phyloP scores from a whole-genome alignment of 495 filamentous ascomycete genomes.

The Aspergillus indologenus region DNA sequence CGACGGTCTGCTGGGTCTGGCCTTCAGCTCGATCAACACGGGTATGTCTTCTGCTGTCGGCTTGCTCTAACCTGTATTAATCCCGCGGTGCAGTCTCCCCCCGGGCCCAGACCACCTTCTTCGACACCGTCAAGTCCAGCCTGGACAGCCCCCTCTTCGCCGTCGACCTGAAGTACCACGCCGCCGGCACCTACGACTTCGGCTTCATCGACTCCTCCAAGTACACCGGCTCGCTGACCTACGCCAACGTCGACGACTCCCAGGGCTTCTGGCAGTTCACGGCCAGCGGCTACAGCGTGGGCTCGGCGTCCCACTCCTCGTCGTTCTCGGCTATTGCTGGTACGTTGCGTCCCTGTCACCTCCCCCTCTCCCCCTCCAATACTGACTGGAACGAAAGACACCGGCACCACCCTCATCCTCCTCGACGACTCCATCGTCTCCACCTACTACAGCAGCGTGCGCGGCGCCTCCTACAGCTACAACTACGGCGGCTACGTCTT shows the following conservation, averaged over 20 bases:
- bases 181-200: constrained; percentile 69
- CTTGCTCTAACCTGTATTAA: neutral
- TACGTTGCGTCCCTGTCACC: constrained; percentile 14
- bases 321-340: constrained; percentile 37
- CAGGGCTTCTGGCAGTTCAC: constrained; percentile 74
- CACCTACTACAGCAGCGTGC: constrained; percentile 62
- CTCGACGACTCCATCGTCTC: constrained; percentile 54
- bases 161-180: constrained; percentile 60
- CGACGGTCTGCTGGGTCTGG: constrained; percentile 71
- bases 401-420: constrained; percentile 71
- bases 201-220: constrained; percentile 64
- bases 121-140: constrained; percentile 61
- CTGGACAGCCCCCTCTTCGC: constrained; percentile 66
- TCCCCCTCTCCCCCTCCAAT: neutral
- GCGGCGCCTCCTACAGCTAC: constrained; percentile 44
- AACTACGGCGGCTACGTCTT: constrained; percentile 63
- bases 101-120: constrained; percentile 63
- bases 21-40: constrained; percentile 68
- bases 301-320: constrained; percentile 30
- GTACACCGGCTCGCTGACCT: constrained; percentile 63
- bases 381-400: constrained; percentile 35
- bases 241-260: constrained; percentile 52
- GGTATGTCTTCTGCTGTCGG: constrained; percentile 16
- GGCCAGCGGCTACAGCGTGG: constrained; percentile 59
- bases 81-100: constrained; percentile 47